Percentiles rank a stretch among this genome's conserved stretches.
Evolutionary conservation across 805 yeast genomes (phyloP).

Genomic region (Grigorovia humatica): DNA sequence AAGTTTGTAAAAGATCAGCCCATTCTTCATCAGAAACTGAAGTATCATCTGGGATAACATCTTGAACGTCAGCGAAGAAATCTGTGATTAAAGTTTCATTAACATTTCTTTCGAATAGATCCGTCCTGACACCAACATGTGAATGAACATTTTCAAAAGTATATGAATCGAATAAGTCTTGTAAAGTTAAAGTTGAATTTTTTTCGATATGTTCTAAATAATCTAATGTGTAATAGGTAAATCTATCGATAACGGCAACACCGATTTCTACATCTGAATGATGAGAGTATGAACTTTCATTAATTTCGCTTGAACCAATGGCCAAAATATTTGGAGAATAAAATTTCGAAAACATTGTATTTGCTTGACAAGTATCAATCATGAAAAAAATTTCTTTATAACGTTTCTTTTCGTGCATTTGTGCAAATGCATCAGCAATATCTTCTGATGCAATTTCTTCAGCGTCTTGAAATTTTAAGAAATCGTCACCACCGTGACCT

Average conservation of each 20-base stretch:
- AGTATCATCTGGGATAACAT: constrained; percentile 48
- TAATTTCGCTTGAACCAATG: constrained; percentile 81
- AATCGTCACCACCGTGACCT: constrained; percentile 98
- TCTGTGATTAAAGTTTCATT: constrained; percentile 72
- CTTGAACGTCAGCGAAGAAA: constrained; percentile 87
- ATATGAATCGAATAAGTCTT: constrained; percentile 76
- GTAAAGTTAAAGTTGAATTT: constrained; percentile 63
- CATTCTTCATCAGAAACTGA: neutral
- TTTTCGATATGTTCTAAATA: constrained; percentile 74
- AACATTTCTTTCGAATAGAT: constrained; percentile 53
- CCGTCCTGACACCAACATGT: constrained; percentile 85
- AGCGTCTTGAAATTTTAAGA: constrained; percentile 94
- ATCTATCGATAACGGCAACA: constrained; percentile 94
- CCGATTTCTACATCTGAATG: constrained; percentile 94
- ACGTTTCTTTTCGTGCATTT: constrained; percentile 91
- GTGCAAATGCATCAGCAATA: constrained; percentile 92
- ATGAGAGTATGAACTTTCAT: constrained; percentile 88
- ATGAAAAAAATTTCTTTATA: constrained; percentile 93
- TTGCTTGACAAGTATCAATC: constrained; percentile 99
- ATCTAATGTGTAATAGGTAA: constrained; percentile 85
- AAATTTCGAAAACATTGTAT: constrained; percentile 88
- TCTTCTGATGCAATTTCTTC: constrained; percentile 95
- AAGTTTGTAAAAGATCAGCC: neutral
- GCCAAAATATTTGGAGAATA: constrained; percentile 88
- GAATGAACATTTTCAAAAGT: constrained; percentile 82